phyloP scores from a whole-genome alignment of 495 filamentous ascomycete species.

The Talaromyces liani region DNA sequence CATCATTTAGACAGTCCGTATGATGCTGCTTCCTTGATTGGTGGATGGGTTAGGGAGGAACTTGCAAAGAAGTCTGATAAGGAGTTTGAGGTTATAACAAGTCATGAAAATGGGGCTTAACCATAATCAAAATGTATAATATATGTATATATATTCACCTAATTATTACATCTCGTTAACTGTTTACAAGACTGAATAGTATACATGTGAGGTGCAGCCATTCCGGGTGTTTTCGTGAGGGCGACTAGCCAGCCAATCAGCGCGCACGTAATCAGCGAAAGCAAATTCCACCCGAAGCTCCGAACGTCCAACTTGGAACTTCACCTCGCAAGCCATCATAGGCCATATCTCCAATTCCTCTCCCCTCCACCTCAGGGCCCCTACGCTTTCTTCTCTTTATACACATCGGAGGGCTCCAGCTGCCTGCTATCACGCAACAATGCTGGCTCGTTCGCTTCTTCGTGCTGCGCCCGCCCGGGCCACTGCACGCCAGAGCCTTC shows the following conservation, averaged over 20 bases:
- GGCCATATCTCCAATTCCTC: slow-evolving; percentile 3
- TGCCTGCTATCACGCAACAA: slow-evolving; percentile 34
- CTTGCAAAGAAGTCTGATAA: slow-evolving; percentile 42
- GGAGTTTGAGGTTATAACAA: neutral
- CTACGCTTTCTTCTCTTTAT: neutral
- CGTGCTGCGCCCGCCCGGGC: slow-evolving; percentile 73
- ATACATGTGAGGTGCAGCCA: too few species aligned
- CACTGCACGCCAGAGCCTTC: slow-evolving; percentile 47
- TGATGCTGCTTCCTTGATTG: slow-evolving; percentile 45
- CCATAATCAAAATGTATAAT: neutral
- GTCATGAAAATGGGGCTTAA: neutral
- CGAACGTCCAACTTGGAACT: slow-evolving; percentile 8
- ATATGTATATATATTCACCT: neutral
- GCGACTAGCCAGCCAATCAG: slow-evolving; percentile 8
- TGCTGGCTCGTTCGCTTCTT: slow-evolving; percentile 82
- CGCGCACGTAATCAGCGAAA: slow-evolving; percentile 8
- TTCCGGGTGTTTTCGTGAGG: slow-evolving; percentile 8
- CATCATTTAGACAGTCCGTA: slow-evolving; percentile 61
- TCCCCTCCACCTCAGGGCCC: neutral
- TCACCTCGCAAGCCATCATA: slow-evolving; percentile 3
- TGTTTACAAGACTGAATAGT: too few species aligned
- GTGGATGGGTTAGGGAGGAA: slow-evolving; percentile 49
- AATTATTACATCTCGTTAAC: too few species aligned
- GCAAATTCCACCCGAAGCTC: slow-evolving; percentile 11
- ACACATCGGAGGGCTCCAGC: neutral